These are phyloP conservation scores for Cynanchum wilfordii DNA, from an alignment of 257 asterid species.

Conservation along the genomic window DNA sequence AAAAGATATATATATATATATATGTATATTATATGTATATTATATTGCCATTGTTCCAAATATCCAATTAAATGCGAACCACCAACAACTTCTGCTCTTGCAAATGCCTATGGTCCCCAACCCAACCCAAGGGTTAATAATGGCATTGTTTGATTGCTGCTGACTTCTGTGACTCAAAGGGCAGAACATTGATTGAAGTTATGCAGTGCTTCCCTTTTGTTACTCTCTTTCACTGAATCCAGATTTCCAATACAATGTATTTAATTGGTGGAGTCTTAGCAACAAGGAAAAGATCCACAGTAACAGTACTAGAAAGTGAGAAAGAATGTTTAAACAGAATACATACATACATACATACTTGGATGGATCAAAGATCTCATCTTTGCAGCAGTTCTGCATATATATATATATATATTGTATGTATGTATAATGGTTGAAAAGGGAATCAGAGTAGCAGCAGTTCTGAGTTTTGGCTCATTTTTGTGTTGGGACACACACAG, in stretches of 20 bases:
- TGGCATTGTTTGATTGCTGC: constrained; percentile 8
- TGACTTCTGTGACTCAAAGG: constrained; percentile 17
- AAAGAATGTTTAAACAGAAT: neutral
- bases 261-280: neutral
- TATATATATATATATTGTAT: neutral
- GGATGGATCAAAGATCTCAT: neutral
- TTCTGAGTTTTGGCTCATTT: neutral
- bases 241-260: neutral
- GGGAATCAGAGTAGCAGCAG: neutral
- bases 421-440: neutral
- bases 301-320: neutral
- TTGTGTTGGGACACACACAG: neutral
- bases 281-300: neutral
- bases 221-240: too few species aligned
- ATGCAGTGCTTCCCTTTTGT: neutral
- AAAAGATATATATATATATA: too few species aligned
- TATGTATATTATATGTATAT: neutral
- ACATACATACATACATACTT: neutral
- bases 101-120: constrained; percentile 14
- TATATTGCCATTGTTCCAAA: neutral
- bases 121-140: neutral
- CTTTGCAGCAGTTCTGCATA: neutral
- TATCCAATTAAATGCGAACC: constrained; percentile 13
- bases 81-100: constrained; percentile 15
- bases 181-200: constrained; percentile 11